Evolutionary conservation across 2,329 filamentous ascomycete species (phyloP), one percentile per base, ranked within the genome.

Genomic region (Fusarium chuoi): DNA sequence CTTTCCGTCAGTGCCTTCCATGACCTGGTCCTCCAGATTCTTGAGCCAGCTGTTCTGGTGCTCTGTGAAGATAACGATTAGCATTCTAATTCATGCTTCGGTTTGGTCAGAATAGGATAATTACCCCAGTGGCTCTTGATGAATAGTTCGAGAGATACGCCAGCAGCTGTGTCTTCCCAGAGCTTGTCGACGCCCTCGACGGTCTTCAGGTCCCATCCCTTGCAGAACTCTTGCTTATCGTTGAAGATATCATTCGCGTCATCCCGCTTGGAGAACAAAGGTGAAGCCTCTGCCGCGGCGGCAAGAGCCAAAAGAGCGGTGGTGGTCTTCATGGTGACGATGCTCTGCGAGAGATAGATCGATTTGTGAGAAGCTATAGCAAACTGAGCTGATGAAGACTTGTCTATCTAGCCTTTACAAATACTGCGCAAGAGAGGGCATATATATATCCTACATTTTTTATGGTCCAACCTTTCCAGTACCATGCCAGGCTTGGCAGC

Each of bases 51-150:
- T 42, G 2, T 72, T 65, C 20, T 45, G 12, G 13, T 72, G 63
- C 10, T 72, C 69, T 72, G 8, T 0, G 13, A 7, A 3, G 1
- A 4, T 9, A 1, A 1, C 0, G 0, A 14, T 66, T 18, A 65
- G 39, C 3, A 41, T 45, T 13, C 1, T 17, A 1, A 1, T 22
- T 7, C 1, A 4, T 6, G 1, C 0, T 9, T 7, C 4, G 6
- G 6, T 7, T 41, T 18, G 8, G 20, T 2, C 7, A 6, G 6
- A 36, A 0, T 1, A 36, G n/a, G 9, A 1, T 13, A 8, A 38
- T 6, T 65, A 60, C 69, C 69, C n/a, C 24, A 62, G 1, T 73
- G 69, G 5, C 13, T 7, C 5, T 60, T 56, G 24, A 72, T 72
- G n/a, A 72, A 72, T 1, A 73, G 26, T 0, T 72, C 64, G 15